Evolutionary conservation across 306 rosid genomes (phyloP).

Genomic region (Mimosa bimucronata): DNA sequence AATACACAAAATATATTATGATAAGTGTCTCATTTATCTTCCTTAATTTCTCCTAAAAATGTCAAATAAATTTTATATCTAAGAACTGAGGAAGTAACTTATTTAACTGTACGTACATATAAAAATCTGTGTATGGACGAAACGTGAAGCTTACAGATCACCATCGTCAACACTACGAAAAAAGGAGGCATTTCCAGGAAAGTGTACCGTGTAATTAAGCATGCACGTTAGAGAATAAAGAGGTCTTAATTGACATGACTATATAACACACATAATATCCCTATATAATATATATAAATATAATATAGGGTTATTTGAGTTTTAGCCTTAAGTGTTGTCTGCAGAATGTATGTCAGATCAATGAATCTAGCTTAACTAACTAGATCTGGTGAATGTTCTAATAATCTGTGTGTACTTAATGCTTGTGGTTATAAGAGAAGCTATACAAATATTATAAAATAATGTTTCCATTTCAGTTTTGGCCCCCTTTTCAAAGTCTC

Average conservation of each 20-base stretch:
- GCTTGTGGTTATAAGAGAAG: neutral
- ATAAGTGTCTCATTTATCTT: no score
- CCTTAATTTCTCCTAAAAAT: no score
- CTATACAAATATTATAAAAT: neutral
- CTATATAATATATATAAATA: neutral
- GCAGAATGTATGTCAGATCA: conserved; percentile 18
- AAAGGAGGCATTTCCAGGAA: neutral
- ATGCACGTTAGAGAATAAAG: neutral
- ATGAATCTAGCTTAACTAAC: neutral
- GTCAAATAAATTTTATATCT: no score
- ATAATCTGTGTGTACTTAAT: neutral
- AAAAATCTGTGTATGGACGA: neutral
- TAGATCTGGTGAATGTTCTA: neutral
- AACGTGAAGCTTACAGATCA: neutral
- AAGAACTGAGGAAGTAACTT: no score
- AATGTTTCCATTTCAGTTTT: neutral
- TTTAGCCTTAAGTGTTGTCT: neutral
- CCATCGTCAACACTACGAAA: neutral
- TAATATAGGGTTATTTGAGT: neutral
- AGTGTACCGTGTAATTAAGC: neutral
- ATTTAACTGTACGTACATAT: no score
- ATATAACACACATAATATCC: neutral
- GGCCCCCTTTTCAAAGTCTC: neutral
- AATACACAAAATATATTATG: no score
- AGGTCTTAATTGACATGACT: neutral